Conservation (phyloP, 306 rosid genomes). For the Albizia julibrissin region DNA sequence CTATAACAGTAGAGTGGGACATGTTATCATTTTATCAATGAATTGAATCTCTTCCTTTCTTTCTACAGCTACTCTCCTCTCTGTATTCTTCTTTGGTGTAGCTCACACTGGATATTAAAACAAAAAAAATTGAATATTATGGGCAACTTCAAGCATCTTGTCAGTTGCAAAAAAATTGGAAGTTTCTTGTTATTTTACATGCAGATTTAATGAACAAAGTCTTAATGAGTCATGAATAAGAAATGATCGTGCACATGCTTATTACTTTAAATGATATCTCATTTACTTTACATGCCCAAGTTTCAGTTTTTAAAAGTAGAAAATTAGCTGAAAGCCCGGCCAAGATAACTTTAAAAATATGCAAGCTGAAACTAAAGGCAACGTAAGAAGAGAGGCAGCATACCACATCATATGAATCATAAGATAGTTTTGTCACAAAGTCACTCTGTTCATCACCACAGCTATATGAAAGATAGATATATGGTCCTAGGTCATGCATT, state of each 20-base stretch:
- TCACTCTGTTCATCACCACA: conserved; percentile 65
- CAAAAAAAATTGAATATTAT: not conserved
- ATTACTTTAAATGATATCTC: conserved; percentile 27
- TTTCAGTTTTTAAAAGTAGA: not conserved
- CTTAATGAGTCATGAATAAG: not conserved
- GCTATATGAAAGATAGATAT: conserved; percentile 74
- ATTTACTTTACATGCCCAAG: conserved; percentile 5
- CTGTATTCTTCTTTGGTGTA: not conserved
- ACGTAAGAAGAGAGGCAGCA: conserved; percentile 34
- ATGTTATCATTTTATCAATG: not conserved
- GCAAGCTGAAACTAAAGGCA: conserved; percentile 14
- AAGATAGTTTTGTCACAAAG: conserved; percentile 71
- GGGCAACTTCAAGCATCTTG: not conserved
- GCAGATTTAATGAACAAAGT: conserved; percentile 10
- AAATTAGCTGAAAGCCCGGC: not conserved
- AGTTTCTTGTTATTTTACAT: not conserved
- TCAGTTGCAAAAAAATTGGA: not conserved
- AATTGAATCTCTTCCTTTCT: not conserved
- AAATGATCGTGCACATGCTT: conserved; percentile 19
- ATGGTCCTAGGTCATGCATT: conserved; percentile 82
- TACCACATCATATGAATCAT: conserved; percentile 80
- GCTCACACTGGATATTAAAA: not conserved
- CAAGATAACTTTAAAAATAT: conserved; percentile 5
- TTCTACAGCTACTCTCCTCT: not conserved
- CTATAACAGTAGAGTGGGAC: not conserved